Evolutionary conservation across 371 early-diverging fungal species (phyloP), one percentile per base, ranked within the genome.

Genomic region (Apophysomyces elegans): DNA sequence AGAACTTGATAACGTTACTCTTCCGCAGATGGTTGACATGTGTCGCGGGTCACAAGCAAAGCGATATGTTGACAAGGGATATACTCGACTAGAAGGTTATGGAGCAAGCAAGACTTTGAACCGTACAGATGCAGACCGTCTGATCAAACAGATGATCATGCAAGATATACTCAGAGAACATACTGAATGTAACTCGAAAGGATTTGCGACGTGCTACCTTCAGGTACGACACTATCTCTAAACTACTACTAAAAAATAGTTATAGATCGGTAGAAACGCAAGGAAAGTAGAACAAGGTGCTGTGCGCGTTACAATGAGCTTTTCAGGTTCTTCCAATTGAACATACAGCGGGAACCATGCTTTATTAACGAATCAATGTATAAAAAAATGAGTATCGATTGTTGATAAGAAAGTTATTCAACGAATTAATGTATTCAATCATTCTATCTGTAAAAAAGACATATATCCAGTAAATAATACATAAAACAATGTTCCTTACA

Each of bases 21-120:
- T 96, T 37, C 59, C 84, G 32, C 90, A 94, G 39, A 69, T 86
- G n/a, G 76, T 91, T 9, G 96, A 95, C 66, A 79, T 96, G 5
- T 95, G 91, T 68, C 86, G 92, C 47, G 97, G 97, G 0, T 77
- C 88, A 4, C 88, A 84, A 47, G 45, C 59, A 32, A 87, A 86
- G 56, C 83, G 82, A 41, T 78, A 94, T 13, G 32, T 79, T 11
- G 78, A 86, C 11, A 67, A 66, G 38, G 81, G 84, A 1, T 78
- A 86, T 56, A 78, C 90, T 58, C 44, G 54, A 16, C 50, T 92
- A 6, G 67, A 74, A 5, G 82, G 84, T 1, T 88, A 85, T 68
- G 94, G 95, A 0, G 69, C 71, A 18, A 95, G 95, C 32, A 88
- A 78, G 63, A 62, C 59, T 36, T 70, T 83, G 45, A 64, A 65